Conservation (phyloP, 352 stramenopile genomes). For the Albugo candida region DNA sequence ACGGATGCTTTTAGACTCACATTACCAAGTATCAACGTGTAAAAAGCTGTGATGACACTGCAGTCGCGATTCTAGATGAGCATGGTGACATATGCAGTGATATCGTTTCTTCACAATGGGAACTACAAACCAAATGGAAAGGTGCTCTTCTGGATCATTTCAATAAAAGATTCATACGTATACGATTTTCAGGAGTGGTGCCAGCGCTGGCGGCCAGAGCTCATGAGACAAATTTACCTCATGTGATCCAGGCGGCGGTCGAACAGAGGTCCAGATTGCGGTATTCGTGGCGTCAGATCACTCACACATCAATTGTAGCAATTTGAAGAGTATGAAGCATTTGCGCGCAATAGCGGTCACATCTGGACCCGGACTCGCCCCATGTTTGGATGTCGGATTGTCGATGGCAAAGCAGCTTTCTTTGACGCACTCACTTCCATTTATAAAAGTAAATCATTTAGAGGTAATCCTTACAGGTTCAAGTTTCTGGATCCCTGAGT, state of each 20-base stretch:
- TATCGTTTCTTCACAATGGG: conserved; percentile 87
- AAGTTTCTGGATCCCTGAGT: background rate
- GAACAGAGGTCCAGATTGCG: conserved; percentile 46
- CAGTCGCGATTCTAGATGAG: conserved; percentile 74
- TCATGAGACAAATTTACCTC: conserved; percentile 89
- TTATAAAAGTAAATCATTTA: conserved; percentile 94
- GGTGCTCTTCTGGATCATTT: conserved; percentile 10
- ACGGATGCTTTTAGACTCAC: too few species aligned
- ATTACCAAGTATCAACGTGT: too few species aligned
- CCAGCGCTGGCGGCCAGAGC: conserved; percentile 85
- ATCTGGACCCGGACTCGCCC: conserved; percentile 90
- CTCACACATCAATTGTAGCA: conserved; percentile 15
- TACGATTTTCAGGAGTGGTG: conserved; percentile 75
- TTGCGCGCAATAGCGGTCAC: conserved; percentile 93
- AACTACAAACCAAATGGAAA: conserved; percentile 73
- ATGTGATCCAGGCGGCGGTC: conserved; percentile 83
- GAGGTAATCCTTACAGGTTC: conserved; percentile 48
- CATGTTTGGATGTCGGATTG: conserved; percentile 92
- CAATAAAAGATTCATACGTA: background rate
- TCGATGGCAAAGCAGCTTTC: conserved; percentile 69
- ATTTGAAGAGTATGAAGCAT: conserved; percentile 42
- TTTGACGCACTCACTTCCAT: conserved; percentile 75
- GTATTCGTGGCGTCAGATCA: background rate
- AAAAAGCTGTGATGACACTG: conserved; percentile 86
- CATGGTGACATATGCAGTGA: conserved; percentile 85